Conservation (phyloP, 306 rosid genomes). For the Heteromeles arbutifolia region DNA sequence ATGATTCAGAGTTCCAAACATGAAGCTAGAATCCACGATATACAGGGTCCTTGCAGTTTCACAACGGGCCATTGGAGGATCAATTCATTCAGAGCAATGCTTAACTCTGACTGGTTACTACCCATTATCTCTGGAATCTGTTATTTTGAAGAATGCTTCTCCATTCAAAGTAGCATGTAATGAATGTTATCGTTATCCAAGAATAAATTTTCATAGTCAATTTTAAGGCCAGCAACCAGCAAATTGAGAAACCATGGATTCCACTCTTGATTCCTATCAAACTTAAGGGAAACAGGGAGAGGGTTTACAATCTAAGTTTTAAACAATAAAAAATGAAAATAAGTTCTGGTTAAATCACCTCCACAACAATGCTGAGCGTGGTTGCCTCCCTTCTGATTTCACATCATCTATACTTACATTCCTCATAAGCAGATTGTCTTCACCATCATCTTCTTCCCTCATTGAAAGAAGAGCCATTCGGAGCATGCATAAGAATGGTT, state of each 20-base stretch:
- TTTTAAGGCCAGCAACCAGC: neutral
- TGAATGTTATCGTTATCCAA: neutral
- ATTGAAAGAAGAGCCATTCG: constrained; percentile 93
- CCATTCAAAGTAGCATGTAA: neutral
- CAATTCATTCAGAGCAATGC: neutral
- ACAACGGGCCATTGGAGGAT: neutral
- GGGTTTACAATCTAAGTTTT: neutral
- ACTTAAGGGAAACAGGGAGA: neutral
- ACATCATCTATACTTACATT: constrained; percentile 42
- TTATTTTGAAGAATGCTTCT: neutral
- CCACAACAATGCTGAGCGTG: constrained; percentile 76
- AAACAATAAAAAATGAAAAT: neutral
- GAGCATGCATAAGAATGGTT: constrained; percentile 96
- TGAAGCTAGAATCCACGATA: neutral
- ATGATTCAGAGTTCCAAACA: neutral
- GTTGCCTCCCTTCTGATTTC: constrained; percentile 60
- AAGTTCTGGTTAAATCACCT: constrained; percentile 43
- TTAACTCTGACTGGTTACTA: neutral
- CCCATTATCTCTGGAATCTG: neutral
- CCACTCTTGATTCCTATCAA: neutral
- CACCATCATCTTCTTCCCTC: constrained; percentile 91
- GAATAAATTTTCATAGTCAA: neutral
- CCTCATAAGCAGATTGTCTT: constrained; percentile 45
- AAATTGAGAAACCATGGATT: neutral
- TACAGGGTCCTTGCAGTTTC: neutral